phyloP scores from a whole-genome alignment of 1,284 basidiomycete genomes.

The Heterobasidion parviporum region DNA sequence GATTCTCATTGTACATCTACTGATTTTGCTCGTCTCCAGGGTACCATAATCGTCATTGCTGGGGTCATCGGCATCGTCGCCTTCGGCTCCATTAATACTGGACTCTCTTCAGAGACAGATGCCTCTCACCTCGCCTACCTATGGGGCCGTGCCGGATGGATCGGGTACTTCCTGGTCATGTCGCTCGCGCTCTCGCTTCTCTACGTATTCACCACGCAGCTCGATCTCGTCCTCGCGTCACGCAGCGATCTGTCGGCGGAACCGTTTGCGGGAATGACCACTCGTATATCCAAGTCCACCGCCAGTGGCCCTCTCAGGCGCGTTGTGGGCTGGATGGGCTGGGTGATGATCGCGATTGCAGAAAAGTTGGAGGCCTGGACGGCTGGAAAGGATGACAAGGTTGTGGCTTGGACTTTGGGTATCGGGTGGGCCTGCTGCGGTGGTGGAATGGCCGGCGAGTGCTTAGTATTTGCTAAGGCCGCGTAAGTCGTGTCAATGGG shows the following conservation, averaged over 20 bases:
- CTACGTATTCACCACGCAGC: conserved; percentile 54
- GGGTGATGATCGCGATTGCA: conserved; percentile 44
- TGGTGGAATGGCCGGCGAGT: conserved; percentile 81
- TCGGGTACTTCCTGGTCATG: conserved; percentile 82
- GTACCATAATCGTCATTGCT: conserved; percentile 72
- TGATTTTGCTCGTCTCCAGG: conserved; percentile 31
- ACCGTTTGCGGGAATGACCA: conserved; percentile 39
- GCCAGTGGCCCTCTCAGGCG: conserved; percentile 22
- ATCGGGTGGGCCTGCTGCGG: conserved; percentile 90
- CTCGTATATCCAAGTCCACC: conserved; percentile 16
- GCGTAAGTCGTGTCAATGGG: conserved; percentile 41
- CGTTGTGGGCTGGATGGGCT: conserved; percentile 31
- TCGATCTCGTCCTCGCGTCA: conserved; percentile 61
- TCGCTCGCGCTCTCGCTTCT: conserved; percentile 57
- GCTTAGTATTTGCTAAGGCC: conserved; percentile 88
- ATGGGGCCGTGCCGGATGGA: conserved; percentile 82
- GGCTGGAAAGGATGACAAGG: conserved; percentile 70
- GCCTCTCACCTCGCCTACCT: conserved; percentile 68
- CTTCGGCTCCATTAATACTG: conserved; percentile 78
- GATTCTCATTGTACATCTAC: not conserved
- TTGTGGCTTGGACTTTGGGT: conserved; percentile 82
- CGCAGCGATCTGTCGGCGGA: conserved; percentile 55
- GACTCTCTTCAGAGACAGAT: conserved; percentile 60
- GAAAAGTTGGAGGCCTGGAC: conserved; percentile 69
- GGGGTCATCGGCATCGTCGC: conserved; percentile 83